These are phyloP conservation scores for Rhizophlyctis rosea DNA, from an alignment of 192 early-diverging fungal species.

Conservation along the genomic window DNA sequence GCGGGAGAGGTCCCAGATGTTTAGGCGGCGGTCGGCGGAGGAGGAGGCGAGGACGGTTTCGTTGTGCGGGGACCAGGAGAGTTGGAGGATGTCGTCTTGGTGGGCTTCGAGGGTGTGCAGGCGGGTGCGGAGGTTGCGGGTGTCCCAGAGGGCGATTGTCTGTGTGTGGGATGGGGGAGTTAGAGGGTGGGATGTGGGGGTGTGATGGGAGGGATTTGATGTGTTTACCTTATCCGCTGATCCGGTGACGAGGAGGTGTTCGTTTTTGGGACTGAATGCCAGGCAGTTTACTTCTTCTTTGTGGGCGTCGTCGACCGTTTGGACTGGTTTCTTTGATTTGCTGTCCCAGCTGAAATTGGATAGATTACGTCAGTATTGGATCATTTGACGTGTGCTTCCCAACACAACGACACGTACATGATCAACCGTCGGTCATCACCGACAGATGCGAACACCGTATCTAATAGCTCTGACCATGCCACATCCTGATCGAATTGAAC, in stretches of 20 bases:
- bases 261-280: slow-evolving; percentile 87
- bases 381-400: too few species aligned
- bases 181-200: too few species aligned
- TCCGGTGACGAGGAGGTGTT: slow-evolving; percentile 88
- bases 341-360: slow-evolving; percentile 98
- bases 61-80: slow-evolving; percentile 91
- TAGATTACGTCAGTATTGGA: too few species aligned
- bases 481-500: slow-evolving; percentile 62
- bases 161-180: too few species aligned
- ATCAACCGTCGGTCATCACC: slow-evolving; percentile 91
- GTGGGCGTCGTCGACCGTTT: slow-evolving; percentile 81
- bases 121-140: slow-evolving; percentile 82
- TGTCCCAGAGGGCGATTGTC: slow-evolving; percentile 93
- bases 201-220: too few species aligned
- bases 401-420: slow-evolving; percentile 74
- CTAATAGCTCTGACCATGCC: slow-evolving; percentile 83
- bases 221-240: slow-evolving; percentile 84
- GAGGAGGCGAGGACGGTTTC: slow-evolving; percentile 91
- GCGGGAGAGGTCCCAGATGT: slow-evolving; percentile 93
- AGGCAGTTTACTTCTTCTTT: slow-evolving; percentile 91
- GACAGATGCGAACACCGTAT: slow-evolving; percentile 91
- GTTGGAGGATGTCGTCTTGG: slow-evolving; percentile 88
- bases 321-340: slow-evolving; percentile 56
- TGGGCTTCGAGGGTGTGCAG: slow-evolving; percentile 87
- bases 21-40: slow-evolving; percentile 84